Base-by-base conservation (phyloP, 2,329 filamentous ascomycete species). In the Pseudogymnoascus sp. region DNA sequence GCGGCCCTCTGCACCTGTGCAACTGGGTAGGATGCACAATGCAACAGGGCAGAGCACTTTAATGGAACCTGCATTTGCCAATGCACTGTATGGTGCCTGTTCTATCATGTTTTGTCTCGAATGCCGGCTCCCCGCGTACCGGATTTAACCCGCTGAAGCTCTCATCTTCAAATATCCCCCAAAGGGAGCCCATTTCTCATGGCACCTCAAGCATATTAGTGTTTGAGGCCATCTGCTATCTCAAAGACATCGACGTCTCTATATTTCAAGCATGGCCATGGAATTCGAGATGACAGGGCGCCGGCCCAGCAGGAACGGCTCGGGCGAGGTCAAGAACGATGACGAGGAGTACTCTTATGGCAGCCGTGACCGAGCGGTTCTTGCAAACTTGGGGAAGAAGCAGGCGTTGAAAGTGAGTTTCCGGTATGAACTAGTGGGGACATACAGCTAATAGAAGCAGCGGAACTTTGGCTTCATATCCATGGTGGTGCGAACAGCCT, bases 391-490 rank as follows among this genome's bases (percentile, higher is more conserved):
- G 65, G 69, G 69, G 7, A 71, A 71, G 62, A 65, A 61, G 18
- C 66, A 69, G 43, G 65, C 68, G 42, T 63, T 70, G 16, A 71
- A 68, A 62, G 66, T 68, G 63, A 18, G 62, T 53, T 49, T 61
- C 9, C 4, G 11, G 25, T 49, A 25, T 3, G 3, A 31, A 31
- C 16, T 49, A 3, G 6, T 34, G 11, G 16, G 25, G 23, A 25
- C 31, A 25, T 61, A 49, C 25, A 38, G 38, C 40, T 40, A 61
- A 61, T 7, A 43, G 21, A 7, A 36, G 5, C 46, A 63, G 75
- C 72, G 80, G 61, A 80, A 79, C 71, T 83, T 82, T 67, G 74
- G 77, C 14, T 80, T 79, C 68, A 68, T 80, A 63, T 78, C 78
- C 2, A 82, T 80, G 25, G 73, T 82, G 11, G 49, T 56, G 49